Evolutionary conservation across 768 basidiomycete species (phyloP).

Genomic region (Tylopilus sp.): DNA sequence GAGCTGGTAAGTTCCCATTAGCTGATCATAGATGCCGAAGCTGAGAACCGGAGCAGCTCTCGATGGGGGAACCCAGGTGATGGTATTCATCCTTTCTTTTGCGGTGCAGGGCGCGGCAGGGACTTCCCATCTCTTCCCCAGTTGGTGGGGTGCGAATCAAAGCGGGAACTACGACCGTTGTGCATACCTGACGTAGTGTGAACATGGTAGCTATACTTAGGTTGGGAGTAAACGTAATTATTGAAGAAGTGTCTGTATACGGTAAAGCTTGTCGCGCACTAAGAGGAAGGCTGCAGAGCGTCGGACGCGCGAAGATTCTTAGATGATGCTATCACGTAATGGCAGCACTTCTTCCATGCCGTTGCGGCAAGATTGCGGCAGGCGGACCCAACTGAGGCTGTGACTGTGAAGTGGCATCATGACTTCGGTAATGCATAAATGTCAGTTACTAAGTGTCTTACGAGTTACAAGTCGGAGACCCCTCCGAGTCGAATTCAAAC

Average conservation of each 20-base stretch:
- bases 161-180: slow-evolving; percentile 37
- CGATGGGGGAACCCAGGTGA: slow-evolving; percentile 44
- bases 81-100: slow-evolving; percentile 51
- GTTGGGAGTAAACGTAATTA: not conserved
- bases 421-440: not conserved
- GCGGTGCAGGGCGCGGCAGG: slow-evolving; percentile 53
- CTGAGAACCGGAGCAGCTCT: slow-evolving; percentile 24
- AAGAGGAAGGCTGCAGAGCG: too few species aligned
- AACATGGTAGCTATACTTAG: too few species aligned
- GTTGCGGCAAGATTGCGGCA: not conserved
- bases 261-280: too few species aligned
- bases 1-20: slow-evolving; percentile 43
- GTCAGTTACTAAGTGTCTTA: not conserved
- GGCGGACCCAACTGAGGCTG: not conserved
- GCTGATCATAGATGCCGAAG: not conserved
- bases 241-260: not conserved
- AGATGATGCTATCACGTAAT: not conserved
- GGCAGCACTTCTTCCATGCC: not conserved
- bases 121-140: slow-evolving; percentile 45
- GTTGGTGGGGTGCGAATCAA: slow-evolving; percentile 60
- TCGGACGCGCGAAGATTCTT: too few species aligned
- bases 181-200: slow-evolving; percentile 20
- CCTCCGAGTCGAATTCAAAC: not conserved
- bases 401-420: not conserved
- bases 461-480: too few species aligned